These are phyloP conservation scores for Ustilago shanxiensis DNA, from an alignment of 1,284 basidiomycete genomes.

Conservation along the genomic window DNA sequence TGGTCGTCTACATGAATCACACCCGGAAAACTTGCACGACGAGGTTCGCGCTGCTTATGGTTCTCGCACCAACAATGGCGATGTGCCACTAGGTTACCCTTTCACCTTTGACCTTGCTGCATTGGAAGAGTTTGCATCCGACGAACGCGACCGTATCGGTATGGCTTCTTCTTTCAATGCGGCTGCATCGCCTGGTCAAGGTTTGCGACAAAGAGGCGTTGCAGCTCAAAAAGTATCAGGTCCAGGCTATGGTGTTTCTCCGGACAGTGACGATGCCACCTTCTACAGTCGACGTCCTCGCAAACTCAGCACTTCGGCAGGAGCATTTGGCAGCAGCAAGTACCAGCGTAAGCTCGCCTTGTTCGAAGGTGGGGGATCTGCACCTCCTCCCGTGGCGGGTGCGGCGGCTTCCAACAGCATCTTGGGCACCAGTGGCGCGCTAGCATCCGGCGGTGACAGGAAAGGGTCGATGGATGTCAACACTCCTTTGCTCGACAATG, in stretches of 20 bases:
- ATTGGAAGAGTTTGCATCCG: constrained; percentile 63
- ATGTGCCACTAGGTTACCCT: constrained; percentile 61
- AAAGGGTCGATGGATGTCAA: constrained; percentile 57
- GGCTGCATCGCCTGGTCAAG: constrained; percentile 23
- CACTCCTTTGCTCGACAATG: constrained; percentile 69
- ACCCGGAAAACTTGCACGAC: constrained; percentile 28
- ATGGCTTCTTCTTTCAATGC: constrained; percentile 30
- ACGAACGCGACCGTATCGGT: constrained; percentile 63
- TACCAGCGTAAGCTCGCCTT: constrained; percentile 87
- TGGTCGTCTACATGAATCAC: constrained; percentile 20
- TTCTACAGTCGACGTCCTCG: constrained; percentile 67
- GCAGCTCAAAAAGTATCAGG: constrained; percentile 32
- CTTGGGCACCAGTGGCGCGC: constrained; percentile 71
- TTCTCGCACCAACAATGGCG: constrained; percentile 18
- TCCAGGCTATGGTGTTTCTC: constrained; percentile 56
- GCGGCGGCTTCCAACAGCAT: constrained; percentile 64
- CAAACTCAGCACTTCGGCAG: constrained; percentile 47
- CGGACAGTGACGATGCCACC: constrained; percentile 65
- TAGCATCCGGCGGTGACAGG: constrained; percentile 13
- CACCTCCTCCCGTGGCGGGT: constrained; percentile 56
- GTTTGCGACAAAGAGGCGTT: constrained; percentile 36
- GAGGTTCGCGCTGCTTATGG: constrained; percentile 27
- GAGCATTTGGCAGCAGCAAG: constrained; percentile 58
- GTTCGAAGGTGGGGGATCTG: constrained; percentile 79
- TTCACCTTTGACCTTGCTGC: constrained; percentile 65